Conservation (phyloP, 306 rosid species). For the Malus sylvestris region DNA sequence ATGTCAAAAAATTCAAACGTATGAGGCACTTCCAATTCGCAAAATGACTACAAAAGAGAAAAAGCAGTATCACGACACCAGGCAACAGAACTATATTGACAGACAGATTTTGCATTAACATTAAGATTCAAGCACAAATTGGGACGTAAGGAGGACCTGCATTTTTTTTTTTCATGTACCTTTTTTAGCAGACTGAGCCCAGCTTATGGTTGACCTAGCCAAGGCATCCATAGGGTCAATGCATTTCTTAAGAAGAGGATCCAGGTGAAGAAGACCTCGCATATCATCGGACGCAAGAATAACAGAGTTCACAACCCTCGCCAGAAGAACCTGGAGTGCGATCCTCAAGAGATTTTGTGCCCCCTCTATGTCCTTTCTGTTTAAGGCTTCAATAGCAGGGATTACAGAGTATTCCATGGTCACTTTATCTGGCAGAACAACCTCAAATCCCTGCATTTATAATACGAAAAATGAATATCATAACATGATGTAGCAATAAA, state of each 20-base stretch:
- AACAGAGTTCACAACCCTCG: slow-evolving; percentile 56
- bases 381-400: slow-evolving; percentile 67
- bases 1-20: background rate
- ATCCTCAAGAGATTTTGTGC: slow-evolving; percentile 65
- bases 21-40: background rate
- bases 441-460: slow-evolving; percentile 67
- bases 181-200: slow-evolving; percentile 26
- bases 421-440: slow-evolving; percentile 59
- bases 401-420: slow-evolving; percentile 67
- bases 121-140: background rate
- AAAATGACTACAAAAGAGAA: background rate
- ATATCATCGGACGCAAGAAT: slow-evolving; percentile 66
- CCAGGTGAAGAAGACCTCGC: slow-evolving; percentile 46
- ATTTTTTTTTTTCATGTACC: slow-evolving; percentile 3
- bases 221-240: slow-evolving; percentile 38
- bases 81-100: background rate
- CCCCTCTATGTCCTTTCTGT: slow-evolving; percentile 68
- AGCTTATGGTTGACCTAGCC: slow-evolving; percentile 33
- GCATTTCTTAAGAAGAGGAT: slow-evolving; percentile 43
- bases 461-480: background rate
- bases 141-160: background rate
- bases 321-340: slow-evolving; percentile 70
- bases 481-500: background rate
- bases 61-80: background rate
- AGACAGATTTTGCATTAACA: background rate